A percentile compares a stretch with the other conserved stretches of the same genome.
Conservation (phyloP, 1,139 yeast genomes). For the Geotrichum armillariae region DNA sequence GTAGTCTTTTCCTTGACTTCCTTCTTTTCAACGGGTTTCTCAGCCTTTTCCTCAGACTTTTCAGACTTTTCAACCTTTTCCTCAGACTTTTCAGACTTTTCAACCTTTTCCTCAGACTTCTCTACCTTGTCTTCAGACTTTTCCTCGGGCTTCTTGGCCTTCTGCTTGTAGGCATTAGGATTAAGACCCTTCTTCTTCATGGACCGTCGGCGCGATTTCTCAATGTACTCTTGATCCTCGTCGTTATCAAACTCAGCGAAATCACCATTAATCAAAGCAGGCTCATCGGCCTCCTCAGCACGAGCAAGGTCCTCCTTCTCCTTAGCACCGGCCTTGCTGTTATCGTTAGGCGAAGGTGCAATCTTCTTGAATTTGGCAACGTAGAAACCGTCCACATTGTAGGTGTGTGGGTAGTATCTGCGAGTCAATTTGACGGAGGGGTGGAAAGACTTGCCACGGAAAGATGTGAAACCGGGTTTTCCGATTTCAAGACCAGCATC, state of each 20-base stretch:
- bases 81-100: too few species aligned
- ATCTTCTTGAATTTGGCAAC: constrained; percentile 95
- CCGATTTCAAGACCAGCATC: constrained; percentile 95
- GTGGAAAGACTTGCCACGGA: constrained; percentile 89
- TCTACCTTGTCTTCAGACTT: constrained; percentile 13
- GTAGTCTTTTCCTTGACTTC: background rate
- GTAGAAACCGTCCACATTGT: constrained; percentile 97
- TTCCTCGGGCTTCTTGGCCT: constrained; percentile 22
- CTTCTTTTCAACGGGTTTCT: background rate
- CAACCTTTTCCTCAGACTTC: background rate
- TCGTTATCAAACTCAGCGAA: constrained; percentile 79
- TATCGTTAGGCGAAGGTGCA: constrained; percentile 65
- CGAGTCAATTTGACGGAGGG: constrained; percentile 76
- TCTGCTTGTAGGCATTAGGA: constrained; percentile 48
- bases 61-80: too few species aligned
- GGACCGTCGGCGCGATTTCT: constrained; percentile 68
- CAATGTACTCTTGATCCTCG: constrained; percentile 75
- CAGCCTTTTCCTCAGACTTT: background rate
- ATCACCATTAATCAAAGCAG: constrained; percentile 79
- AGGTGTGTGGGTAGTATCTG: constrained; percentile 97
- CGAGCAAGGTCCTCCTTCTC: constrained; percentile 83
- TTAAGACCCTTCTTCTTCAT: constrained; percentile 81
- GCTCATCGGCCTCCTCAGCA: constrained; percentile 64
- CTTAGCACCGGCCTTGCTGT: constrained; percentile 82
- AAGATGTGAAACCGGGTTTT: constrained; percentile 91